Percentiles rank a stretch among this genome's conserved stretches.
Evolutionary conservation across 2,329 filamentous ascomycete genomes (phyloP).

Genomic region (Aspergillus clavatus): DNA sequence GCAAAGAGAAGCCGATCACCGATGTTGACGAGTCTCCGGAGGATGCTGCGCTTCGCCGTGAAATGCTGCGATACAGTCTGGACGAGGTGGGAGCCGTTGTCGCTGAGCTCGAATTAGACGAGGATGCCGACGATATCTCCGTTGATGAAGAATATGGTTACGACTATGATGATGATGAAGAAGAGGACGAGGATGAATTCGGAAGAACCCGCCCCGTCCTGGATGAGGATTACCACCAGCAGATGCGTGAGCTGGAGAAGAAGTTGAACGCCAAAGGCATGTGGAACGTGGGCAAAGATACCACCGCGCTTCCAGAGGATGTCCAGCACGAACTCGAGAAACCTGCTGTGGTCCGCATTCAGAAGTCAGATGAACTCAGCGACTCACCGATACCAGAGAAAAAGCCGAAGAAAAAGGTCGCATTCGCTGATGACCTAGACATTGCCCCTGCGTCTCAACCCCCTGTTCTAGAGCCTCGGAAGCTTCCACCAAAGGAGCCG

Average conservation of each 20-base stretch:
- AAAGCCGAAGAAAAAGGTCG: conserved; percentile 61
- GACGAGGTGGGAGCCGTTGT: conserved; percentile 88
- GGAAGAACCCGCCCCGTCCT: conserved; percentile 66
- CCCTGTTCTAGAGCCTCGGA: conserved; percentile 22
- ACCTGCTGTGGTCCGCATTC: conserved; percentile 21
- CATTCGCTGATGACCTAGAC: conserved; percentile 72
- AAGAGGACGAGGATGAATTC: conserved; percentile 67
- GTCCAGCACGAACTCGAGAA: conserved; percentile 28
- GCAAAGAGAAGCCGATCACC: conserved; percentile 48
- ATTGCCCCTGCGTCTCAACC: conserved; percentile 52
- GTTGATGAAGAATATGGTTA: conserved; percentile 53
- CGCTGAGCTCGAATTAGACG: conserved; percentile 81
- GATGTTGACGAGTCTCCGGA: conserved; percentile 73
- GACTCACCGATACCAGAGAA: conserved; percentile 16
- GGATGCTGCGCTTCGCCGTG: conserved; percentile 71
- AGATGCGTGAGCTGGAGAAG: conserved; percentile 82
- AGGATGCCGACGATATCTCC: conserved; percentile 50
- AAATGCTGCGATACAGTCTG: conserved; percentile 88
- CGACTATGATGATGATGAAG: conserved; percentile 48
- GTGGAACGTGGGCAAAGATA: conserved; percentile 53
- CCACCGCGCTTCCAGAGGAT: conserved; percentile 30
- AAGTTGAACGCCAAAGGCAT: conserved; percentile 59
- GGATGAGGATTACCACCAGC: conserved; percentile 67
- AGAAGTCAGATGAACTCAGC: conserved; percentile 15
- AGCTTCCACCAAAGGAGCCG: conserved; percentile 22